Percentiles rank a stretch among this genome's conserved stretches.
These are phyloP conservation scores for Pichia manshurica DNA, from an alignment of 805 yeast species.

Conservation along the genomic window DNA sequence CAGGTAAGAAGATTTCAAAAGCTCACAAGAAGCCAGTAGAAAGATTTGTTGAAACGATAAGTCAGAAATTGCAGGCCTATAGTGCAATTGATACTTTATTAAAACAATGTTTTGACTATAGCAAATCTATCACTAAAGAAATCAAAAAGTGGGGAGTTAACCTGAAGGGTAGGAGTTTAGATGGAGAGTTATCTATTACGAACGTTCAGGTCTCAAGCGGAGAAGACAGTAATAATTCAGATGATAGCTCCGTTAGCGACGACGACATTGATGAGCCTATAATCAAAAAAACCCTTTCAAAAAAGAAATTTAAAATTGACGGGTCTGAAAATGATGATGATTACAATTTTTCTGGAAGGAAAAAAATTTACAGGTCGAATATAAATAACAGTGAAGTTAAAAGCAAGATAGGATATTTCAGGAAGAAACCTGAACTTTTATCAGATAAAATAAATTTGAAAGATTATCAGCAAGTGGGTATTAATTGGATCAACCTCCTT, in stretches of 20 bases:
- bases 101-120: constrained; percentile 73
- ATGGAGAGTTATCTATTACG: constrained; percentile 62
- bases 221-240: constrained; percentile 23
- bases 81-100: constrained; percentile 93
- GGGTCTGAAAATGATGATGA: constrained; percentile 38
- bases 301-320: constrained; percentile 24
- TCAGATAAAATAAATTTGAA: constrained; percentile 64
- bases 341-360: constrained; percentile 18
- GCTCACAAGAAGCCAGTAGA: constrained; percentile 47
- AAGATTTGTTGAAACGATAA: constrained; percentile 64
- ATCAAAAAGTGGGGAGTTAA: constrained; percentile 88
- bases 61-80: constrained; percentile 74
- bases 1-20: constrained; percentile 15
- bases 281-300: constrained; percentile 30
- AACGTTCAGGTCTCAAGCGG: constrained; percentile 34
- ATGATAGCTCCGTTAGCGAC: constrained; percentile 11
- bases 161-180: constrained; percentile 42
- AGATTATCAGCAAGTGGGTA: constrained; percentile 92
- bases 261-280: constrained; percentile 31
- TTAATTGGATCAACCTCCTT: constrained; percentile 83
- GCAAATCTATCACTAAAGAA: constrained; percentile 61
- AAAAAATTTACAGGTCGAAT: constrained; percentile 23
- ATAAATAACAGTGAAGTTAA: constrained; percentile 19
- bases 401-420: constrained; percentile 41
- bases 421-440: constrained; percentile 64